phyloP scores from a whole-genome alignment of 345 rosid species.

The Linum usitatissimum region DNA sequence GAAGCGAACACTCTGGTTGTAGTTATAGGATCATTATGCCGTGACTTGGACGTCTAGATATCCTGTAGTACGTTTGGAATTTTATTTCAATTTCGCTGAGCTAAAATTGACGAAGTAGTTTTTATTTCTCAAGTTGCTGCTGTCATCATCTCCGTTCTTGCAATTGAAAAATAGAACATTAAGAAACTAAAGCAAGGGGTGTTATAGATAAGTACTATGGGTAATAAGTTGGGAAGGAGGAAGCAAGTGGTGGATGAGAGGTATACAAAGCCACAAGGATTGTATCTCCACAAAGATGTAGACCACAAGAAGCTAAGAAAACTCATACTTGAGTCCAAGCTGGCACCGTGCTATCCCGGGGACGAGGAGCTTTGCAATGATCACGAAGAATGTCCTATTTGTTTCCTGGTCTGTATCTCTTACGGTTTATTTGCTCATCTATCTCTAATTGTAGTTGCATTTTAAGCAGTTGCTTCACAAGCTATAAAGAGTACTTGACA shows the following conservation, averaged over 20 bases:
- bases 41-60: background rate
- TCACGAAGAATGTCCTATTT: constrained; percentile 95
- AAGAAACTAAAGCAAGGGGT: too few relatives aligned
- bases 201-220: constrained; percentile 37
- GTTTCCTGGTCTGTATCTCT: constrained; percentile 72
- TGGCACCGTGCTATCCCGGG: constrained; percentile 97
- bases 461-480: background rate
- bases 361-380: constrained; percentile 66
- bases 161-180: background rate
- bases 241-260: constrained; percentile 85
- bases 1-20: background rate
- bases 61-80: background rate
- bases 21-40: background rate
- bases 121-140: background rate
- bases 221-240: constrained; percentile 86
- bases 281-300: constrained; percentile 80
- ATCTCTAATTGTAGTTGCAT: background rate
- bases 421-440: background rate
- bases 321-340: constrained; percentile 89
- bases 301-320: constrained; percentile 90
- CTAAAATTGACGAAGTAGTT: too few relatives aligned
- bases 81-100: background rate
- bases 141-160: background rate
- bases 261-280: constrained; percentile 85
- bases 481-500: background rate